A percentile compares a stretch with the other conserved stretches of the same genome.
phyloP scores from a whole-genome alignment of 2,329 filamentous ascomycete species.

The Diaporthe caulivora region DNA sequence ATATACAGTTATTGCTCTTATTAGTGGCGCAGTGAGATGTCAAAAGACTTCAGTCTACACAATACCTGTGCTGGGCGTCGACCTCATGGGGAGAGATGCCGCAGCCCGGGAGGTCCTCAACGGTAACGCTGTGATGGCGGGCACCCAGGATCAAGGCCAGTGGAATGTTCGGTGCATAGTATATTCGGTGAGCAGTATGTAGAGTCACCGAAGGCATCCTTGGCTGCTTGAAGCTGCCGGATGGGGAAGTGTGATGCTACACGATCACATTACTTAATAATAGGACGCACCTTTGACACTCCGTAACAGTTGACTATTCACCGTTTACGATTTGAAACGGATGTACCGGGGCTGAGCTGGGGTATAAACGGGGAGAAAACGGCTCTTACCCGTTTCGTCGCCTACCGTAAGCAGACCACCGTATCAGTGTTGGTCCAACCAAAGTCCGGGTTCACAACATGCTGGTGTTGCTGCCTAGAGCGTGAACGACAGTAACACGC shows the following conservation, averaged over 20 bases:
- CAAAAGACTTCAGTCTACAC: no score
- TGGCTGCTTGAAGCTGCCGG: not conserved
- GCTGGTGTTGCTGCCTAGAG: constrained; percentile 2
- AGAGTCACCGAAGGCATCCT: not conserved
- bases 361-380: not conserved
- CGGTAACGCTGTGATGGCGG: no score
- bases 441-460: not conserved
- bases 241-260: not conserved
- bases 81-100: not conserved
- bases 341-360: not conserved
- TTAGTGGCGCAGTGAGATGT: no score
- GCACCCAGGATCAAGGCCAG: no score
- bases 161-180: not conserved
- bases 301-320: no score
- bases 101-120: not conserved
- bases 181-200: not conserved
- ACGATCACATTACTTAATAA: not conserved
- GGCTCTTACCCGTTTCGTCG: not conserved
- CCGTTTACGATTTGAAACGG: no score
- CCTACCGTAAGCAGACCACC: not conserved
- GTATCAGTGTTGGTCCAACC: not conserved
- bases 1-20: no score
- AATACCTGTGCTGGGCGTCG: not conserved
- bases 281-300: not conserved
- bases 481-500: constrained; percentile 5